Percentiles rank a stretch among this genome's conserved stretches.
Evolutionary conservation across 345 rosid species (phyloP).

Genomic region (Geranium rotundifolium): DNA sequence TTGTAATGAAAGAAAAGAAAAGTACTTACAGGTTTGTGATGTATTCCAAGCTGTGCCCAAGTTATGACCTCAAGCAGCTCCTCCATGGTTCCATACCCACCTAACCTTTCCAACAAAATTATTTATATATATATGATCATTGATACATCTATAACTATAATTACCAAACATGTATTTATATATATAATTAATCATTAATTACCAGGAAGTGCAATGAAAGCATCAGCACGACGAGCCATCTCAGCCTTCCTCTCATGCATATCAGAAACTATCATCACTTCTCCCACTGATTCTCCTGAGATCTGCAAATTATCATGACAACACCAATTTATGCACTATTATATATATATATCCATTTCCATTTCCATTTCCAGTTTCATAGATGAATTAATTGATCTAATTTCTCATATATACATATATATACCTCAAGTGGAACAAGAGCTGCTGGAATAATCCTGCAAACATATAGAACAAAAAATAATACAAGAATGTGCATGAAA

Average conservation of each 20-base stretch:
- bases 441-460: conserved; percentile 27
- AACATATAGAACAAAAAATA: not conserved
- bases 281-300: conserved; percentile 25
- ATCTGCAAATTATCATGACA: conserved; percentile 10
- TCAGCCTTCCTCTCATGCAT: conserved; percentile 38
- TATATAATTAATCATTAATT: not conserved
- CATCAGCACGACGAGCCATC: conserved; percentile 29
- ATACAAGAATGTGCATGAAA: not conserved
- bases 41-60: conserved; percentile 59
- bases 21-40: conserved; percentile 38
- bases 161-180: not conserved
- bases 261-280: conserved; percentile 25
- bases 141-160: no score
- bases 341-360: no score
- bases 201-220: conserved; percentile 40
- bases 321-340: not conserved
- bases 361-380: no score
- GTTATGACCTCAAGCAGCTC: conserved; percentile 54
- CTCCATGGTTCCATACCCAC: conserved; percentile 58
- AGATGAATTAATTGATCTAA: no score
- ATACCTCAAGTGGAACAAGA: conserved; percentile 26
- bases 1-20: not conserved
- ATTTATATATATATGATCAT: no score
- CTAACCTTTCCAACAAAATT: conserved; percentile 9
- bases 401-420: no score